Base-by-base conservation (phyloP, 441 rosid species). In the Melastoma candidum region DNA sequence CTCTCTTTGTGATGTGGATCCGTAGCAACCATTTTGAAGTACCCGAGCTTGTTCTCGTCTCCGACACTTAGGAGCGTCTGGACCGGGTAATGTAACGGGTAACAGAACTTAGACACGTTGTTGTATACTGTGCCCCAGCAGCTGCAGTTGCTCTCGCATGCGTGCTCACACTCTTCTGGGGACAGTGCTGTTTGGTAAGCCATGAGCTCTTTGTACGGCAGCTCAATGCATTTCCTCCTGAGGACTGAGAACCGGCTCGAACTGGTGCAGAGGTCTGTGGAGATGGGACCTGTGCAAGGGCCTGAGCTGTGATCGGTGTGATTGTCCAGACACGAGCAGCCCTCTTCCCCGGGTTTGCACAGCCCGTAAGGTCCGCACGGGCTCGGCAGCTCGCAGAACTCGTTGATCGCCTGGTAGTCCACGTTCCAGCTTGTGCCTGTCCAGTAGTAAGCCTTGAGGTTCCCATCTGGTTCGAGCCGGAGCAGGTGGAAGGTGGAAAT, bases 61-160 rank as follows among this genome's bases (percentile, higher is more conserved):
- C 54, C 64, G 44, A 77, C 79, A 0, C 80, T 71, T 60, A 82
- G 2, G 61, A 92, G 22, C 1, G 95, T 79, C 61, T 71, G 85
- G 70, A 85, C 79, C 79, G 98, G 94, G 68, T 92, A 83, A 66
- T 78, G 78, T 68, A 92, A 64, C 3, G 68, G 4, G 71, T 92
- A 85, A 68, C 98, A 92, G 65, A 77, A 92, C 73, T 85, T 76
- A 67, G 98, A 74, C 50, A 68, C 87, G 51, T 85, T 92, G 32
- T 69, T 88, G 39, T 77, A 82, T 39, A 92, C 78, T 1, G 83
- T 67, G 12, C 96, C 97, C 77, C 83, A 92, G 63, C 98, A 92
- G 41, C 77, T 83, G 9, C 98, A 88, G 32, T 80, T 77, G 1
- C 59, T 63, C 25, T 71, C 77, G 43, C 98, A 92, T 11, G 64